phyloP scores from a whole-genome alignment of 371 early-diverging fungal species.

The Mucor mucedo region DNA sequence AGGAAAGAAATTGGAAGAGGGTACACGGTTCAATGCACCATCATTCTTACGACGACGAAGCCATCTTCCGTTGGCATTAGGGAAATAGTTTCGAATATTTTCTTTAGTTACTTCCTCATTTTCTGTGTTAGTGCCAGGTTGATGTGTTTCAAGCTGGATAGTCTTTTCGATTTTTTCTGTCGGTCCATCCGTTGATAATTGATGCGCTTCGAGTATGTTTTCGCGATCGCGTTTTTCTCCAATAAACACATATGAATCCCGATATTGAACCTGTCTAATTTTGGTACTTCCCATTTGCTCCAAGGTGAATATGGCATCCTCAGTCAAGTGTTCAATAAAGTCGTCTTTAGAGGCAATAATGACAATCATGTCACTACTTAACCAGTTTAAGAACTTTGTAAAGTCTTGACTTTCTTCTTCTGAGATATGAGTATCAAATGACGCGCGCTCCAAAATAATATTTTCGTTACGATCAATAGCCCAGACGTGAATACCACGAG shows the following conservation, averaged over 20 bases:
- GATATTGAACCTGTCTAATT: conserved; percentile 64
- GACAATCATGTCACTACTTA: conserved; percentile 69
- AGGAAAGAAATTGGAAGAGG: conserved; percentile 74
- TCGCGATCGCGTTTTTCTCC: conserved; percentile 59
- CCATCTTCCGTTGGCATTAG: conserved; percentile 76
- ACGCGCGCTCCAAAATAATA: conserved; percentile 65
- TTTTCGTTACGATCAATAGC: conserved; percentile 73
- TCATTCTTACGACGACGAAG: conserved; percentile 80
- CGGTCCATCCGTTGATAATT: conserved; percentile 54
- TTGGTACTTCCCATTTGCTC: conserved; percentile 67
- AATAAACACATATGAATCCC: conserved; percentile 86
- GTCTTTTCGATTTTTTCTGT: conserved; percentile 50
- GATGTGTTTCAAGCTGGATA: background rate
- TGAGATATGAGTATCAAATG: conserved; percentile 82
- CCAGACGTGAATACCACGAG: conserved; percentile 82
- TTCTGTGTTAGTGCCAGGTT: conserved; percentile 38
- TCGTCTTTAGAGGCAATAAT: conserved; percentile 77
- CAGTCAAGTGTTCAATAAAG: conserved; percentile 67
- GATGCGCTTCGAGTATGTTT: conserved; percentile 43
- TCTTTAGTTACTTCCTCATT: conserved; percentile 42
- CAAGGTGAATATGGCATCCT: conserved; percentile 58
- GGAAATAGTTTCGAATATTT: conserved; percentile 59
- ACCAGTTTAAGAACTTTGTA: conserved; percentile 64
- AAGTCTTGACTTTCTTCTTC: conserved; percentile 74
- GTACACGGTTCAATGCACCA: conserved; percentile 87